Evolutionary conservation across 371 early-diverging fungal species (phyloP), one percentile per base, ranked within the genome.

Genomic region (Cokeromyces recurvatus): DNA sequence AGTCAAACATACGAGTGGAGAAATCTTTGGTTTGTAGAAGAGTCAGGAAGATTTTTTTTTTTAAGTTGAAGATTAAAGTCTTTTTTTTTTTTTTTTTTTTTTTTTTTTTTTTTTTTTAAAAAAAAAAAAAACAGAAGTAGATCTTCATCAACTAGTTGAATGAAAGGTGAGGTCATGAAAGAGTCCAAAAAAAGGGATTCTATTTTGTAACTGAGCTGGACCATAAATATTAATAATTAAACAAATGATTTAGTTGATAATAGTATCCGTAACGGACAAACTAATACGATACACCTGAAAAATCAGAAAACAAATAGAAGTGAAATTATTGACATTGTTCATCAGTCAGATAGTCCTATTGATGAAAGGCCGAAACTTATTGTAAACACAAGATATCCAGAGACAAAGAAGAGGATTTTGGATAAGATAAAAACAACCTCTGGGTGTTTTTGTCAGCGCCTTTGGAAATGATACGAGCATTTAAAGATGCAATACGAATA

Each of bases 391-490:
- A n/a, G 3, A 40, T 25, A 23, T 40, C 41, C 3, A 40, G 8
- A 14, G 15, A 14, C 14, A 40, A 24, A n/a, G 41, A 24, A n/a
- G 9, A 21, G 3, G 41, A 40, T 4, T 15, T 6, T 14, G 24
- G 23, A 25, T 12, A 40, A 3, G 22, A 23, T 9, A 23, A 14
- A 23, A 40, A 40, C 9, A 6, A 8, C 24, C 20, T 40, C 20
- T 40, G 41, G 7, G 10, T 22, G 11, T 6, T 15, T 40, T 22
- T 22, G 11, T 24, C 15, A 15, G 41, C 23, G 9, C 20, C 41
- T 24, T 40, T 40, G 41, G 24, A 40, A 40, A 40, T 40, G 41
- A 22, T 40, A 16, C 41, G 41, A 40, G 41, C 41, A 40, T 40
- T 40, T 40, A 40, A 40, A 24, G 41, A 40, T 14, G 25, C 41